Evolutionary conservation across 495 filamentous ascomycete genomes (phyloP).

Genomic region (Cryomyces antarcticus): DNA sequence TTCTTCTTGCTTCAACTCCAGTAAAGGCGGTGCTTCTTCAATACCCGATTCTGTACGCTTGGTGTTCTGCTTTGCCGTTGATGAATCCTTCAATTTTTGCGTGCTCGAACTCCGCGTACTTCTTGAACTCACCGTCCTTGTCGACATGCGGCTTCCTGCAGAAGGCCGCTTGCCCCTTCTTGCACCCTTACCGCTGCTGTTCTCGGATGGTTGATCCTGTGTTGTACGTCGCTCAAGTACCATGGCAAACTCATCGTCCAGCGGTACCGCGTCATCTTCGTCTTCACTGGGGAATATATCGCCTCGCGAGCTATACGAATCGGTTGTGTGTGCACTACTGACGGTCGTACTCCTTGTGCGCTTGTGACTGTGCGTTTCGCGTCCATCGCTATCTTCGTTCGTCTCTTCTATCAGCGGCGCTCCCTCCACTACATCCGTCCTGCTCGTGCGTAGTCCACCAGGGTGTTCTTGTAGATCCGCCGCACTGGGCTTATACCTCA

Average conservation of each 20-base stretch:
- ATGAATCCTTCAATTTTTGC: background rate
- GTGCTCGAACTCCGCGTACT: conserved; percentile 16
- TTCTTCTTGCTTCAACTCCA: conserved; percentile 61
- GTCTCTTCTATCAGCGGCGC: conserved; percentile 53
- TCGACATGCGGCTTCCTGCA: conserved; percentile 15
- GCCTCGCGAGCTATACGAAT: conserved; percentile 77
- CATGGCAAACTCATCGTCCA: conserved; percentile 86
- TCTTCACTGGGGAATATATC: conserved; percentile 87
- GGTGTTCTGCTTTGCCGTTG: background rate
- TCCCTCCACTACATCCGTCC: conserved; percentile 27
- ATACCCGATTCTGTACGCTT: conserved; percentile 10
- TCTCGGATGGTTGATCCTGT: conserved; percentile 37
- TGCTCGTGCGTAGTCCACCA: conserved; percentile 22
- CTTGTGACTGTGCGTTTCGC: conserved; percentile 21
- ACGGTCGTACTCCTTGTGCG: conserved; percentile 61
- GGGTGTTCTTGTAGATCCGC: conserved; percentile 86
- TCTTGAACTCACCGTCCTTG: conserved; percentile 11
- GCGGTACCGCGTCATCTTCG: conserved; percentile 74
- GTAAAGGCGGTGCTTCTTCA: conserved; percentile 34
- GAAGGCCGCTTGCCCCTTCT: conserved; percentile 18
- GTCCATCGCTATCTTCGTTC: conserved; percentile 24
- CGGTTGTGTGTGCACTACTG: conserved; percentile 65
- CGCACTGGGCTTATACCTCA: conserved; percentile 77
- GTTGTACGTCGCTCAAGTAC: conserved; percentile 47
- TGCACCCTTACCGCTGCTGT: conserved; percentile 48